Conservation (phyloP, 768 basidiomycete genomes). For the Punctularia strigosozonata region DNA sequence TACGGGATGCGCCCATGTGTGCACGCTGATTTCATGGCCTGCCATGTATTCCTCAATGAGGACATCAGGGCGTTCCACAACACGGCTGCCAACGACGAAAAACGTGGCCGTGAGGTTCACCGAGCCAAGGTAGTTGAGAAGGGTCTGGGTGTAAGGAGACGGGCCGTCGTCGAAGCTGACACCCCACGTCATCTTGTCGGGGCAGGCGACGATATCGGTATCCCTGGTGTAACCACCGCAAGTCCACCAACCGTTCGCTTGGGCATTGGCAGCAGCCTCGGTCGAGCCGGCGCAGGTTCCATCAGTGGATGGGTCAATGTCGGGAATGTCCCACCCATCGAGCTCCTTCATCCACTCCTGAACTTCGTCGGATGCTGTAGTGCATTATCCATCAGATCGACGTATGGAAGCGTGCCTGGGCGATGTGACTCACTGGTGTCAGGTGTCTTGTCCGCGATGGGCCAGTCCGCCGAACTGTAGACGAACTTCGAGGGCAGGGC, state of each 20-base stretch:
- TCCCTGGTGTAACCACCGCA: slow-evolving; percentile 60
- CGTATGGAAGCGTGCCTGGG: too few species aligned
- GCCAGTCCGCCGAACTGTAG: slow-evolving; percentile 42
- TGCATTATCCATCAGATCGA: too few species aligned
- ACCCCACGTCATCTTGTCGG: slow-evolving; percentile 64
- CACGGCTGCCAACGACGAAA: slow-evolving; percentile 83
- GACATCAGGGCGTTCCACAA: slow-evolving; percentile 64
- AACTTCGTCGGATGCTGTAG: slow-evolving; percentile 49
- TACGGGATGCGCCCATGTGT: slow-evolving; percentile 85
- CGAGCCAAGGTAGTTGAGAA: slow-evolving; percentile 60
- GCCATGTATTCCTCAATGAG: slow-evolving; percentile 72
- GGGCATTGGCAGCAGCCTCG: slow-evolving; percentile 39
- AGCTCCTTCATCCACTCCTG: slow-evolving; percentile 67
- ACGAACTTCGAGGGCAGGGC: slow-evolving; percentile 48
- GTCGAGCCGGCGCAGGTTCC: slow-evolving; percentile 61
- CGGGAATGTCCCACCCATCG: slow-evolving; percentile 57
- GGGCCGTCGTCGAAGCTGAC: slow-evolving; percentile 88
- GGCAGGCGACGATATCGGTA: slow-evolving; percentile 56
- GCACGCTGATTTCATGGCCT: slow-evolving; percentile 73
- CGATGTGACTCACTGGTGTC: slow-evolving; percentile 33
- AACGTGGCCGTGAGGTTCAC: slow-evolving; percentile 71
- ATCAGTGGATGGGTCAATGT: slow-evolving; percentile 47
- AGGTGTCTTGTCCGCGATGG: slow-evolving; percentile 47
- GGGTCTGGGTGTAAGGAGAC: slow-evolving; percentile 61
- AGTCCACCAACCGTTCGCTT: slow-evolving; percentile 82